Conservation (phyloP, 345 rosid species). For the Moringa oleifera region DNA sequence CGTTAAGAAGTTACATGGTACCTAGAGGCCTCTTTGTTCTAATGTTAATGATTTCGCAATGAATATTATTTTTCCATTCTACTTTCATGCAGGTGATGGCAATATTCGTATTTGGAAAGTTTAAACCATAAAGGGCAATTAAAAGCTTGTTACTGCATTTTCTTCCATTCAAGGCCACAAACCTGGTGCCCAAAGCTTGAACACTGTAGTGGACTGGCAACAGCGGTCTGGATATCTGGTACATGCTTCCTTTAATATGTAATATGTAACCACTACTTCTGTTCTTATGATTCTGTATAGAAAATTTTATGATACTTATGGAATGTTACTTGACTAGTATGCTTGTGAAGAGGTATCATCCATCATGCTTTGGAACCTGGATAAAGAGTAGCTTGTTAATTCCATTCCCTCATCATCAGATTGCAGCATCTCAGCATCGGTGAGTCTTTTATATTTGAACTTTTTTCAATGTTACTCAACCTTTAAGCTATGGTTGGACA, state of each 20-base stretch:
- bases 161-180: constrained; percentile 94
- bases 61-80: constrained; percentile 15
- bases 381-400: constrained; percentile 76
- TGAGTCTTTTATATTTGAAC: constrained; percentile 35
- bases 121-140: constrained; percentile 65
- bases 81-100: constrained; percentile 68
- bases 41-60: background rate
- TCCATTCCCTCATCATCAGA: constrained; percentile 69
- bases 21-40: no score
- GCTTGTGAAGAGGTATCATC: constrained; percentile 86
- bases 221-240: constrained; percentile 98
- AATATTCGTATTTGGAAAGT: constrained; percentile 93
- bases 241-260: constrained; percentile 16
- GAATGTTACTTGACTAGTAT: constrained; percentile 45
- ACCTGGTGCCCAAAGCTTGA: constrained; percentile 70
- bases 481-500: constrained; percentile 1
- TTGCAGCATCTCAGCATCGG: constrained; percentile 78
- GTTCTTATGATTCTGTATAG: constrained; percentile 6
- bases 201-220: constrained; percentile 99
- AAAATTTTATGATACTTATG: constrained; percentile 13
- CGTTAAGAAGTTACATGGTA: constrained; percentile 6
- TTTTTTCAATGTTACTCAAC: background rate
- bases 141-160: constrained; percentile 92
- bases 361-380: constrained; percentile 86
- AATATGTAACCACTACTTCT: background rate